Evolutionary conservation across 148 eudicot genomes (phyloP).

Genomic region (Cornus controversa): DNA sequence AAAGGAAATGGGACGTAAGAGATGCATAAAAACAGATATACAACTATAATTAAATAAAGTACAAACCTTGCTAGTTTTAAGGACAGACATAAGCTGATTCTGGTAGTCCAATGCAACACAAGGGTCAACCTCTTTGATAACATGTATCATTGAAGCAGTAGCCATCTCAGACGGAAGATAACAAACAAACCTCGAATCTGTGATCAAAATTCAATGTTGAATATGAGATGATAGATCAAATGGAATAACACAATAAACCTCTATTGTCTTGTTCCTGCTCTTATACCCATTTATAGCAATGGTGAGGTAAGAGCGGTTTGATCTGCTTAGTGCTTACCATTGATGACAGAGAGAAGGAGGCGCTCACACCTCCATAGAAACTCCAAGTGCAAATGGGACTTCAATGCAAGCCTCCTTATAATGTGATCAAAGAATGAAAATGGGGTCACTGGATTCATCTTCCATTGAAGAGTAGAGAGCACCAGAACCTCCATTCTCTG

Average conservation of each 20-base stretch:
- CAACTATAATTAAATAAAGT: neutral
- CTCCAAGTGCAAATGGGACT: conserved; percentile 40
- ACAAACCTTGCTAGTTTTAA: conserved; percentile 52
- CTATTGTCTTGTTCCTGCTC: too few species aligned
- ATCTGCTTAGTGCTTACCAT: conserved; percentile 47
- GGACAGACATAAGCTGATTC: conserved; percentile 31
- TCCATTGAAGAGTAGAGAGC: conserved; percentile 75
- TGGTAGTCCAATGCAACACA: conserved; percentile 29
- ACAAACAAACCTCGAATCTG: conserved; percentile 57
- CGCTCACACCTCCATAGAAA: conserved; percentile 51
- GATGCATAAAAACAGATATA: neutral
- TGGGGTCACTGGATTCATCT: conserved; percentile 78
- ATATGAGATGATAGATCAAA: conserved; percentile 4
- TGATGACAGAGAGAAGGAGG: conserved; percentile 43
- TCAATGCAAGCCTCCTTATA: conserved; percentile 48
- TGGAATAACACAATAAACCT: neutral
- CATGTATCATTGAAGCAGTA: conserved; percentile 47
- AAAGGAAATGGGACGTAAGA: neutral
- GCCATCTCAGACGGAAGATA: conserved; percentile 63
- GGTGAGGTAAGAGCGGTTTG: conserved; percentile 3
- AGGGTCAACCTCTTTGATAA: conserved; percentile 43
- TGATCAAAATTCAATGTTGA: conserved; percentile 6
- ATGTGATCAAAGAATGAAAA: conserved; percentile 64
- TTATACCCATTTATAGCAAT: neutral
- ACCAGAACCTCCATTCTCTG: conserved; percentile 84